phyloP scores from a whole-genome alignment of 768 basidiomycete genomes.

The Boletus subcaerulescens region DNA sequence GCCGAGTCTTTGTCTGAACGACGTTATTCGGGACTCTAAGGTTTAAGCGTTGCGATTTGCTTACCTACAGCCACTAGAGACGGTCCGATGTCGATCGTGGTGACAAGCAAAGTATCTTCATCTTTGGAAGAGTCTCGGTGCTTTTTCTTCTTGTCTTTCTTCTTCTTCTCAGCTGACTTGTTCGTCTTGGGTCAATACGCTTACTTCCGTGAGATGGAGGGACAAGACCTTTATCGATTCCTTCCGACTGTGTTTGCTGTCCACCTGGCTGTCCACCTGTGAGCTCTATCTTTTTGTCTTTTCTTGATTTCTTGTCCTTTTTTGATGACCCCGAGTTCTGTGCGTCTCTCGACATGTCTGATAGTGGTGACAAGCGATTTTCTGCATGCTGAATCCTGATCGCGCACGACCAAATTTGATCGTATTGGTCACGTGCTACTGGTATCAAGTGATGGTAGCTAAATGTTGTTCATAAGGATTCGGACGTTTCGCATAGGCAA shows the following conservation, averaged over 20 bases:
- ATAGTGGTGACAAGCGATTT: too few relatives aligned
- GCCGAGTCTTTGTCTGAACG: neutral
- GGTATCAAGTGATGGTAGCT: too few relatives aligned
- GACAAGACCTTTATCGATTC: conserved; percentile 21
- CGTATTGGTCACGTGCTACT: conserved; percentile 3
- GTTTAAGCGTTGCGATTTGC: neutral
- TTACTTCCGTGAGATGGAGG: neutral
- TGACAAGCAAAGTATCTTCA: neutral
- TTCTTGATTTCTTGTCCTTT: neutral
- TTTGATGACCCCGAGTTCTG: neutral
- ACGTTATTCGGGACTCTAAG: neutral
- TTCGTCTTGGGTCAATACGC: conserved; percentile 7
- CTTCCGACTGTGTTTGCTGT: neutral
- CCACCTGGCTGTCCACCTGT: too few relatives aligned
- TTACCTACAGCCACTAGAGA: neutral
- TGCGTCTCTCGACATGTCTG: conserved; percentile 6
- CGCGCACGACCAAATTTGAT: neutral
- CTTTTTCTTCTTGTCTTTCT: conserved; percentile 43
- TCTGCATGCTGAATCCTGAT: neutral
- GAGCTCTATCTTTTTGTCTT: neutral
- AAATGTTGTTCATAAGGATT: too few relatives aligned
- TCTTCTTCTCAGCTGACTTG: conserved; percentile 29
- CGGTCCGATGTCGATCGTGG: neutral
- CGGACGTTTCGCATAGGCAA: too few relatives aligned
- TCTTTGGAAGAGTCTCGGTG: conserved; percentile 12